Conservation (phyloP, 441 rosid genomes). For the Heliophila coronopifolia region DNA sequence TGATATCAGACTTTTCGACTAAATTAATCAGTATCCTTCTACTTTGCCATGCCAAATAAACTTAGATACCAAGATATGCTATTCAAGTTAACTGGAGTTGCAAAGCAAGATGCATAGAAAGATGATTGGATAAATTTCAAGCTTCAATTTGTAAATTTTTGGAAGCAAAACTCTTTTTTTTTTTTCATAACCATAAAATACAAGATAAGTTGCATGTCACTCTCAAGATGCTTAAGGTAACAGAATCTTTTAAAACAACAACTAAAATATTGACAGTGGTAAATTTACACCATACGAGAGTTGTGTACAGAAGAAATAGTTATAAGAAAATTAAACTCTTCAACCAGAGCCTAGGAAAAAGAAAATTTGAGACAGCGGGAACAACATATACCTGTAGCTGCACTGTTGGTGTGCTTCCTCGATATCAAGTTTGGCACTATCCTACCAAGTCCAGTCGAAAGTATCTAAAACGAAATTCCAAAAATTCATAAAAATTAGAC, state of each 20-base stretch:
- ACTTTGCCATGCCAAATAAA: not conserved
- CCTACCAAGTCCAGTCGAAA: conserved; percentile 98
- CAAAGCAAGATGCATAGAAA: not conserved
- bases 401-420: conserved; percentile 95
- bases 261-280: not conserved
- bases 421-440: conserved; percentile 96
- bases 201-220: not conserved
- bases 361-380: too few relatives aligned
- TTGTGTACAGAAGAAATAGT: too few relatives aligned
- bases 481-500: conserved; percentile 10
- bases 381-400: conserved; percentile 73
- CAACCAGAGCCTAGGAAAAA: too few relatives aligned
- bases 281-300: not conserved
- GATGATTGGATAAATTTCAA: not conserved
- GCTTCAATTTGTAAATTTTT: not conserved
- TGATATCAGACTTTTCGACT: not conserved
- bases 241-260: not conserved
- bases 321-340: too few relatives aligned
- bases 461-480: conserved; percentile 49
- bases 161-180: not conserved
- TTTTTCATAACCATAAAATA: conserved; percentile 1
- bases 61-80: not conserved
- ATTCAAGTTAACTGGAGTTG: not conserved
- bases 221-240: not conserved
- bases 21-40: not conserved